phyloP scores from a whole-genome alignment of 2,329 filamentous ascomycete species.

The Neoarthrinium moseri region DNA sequence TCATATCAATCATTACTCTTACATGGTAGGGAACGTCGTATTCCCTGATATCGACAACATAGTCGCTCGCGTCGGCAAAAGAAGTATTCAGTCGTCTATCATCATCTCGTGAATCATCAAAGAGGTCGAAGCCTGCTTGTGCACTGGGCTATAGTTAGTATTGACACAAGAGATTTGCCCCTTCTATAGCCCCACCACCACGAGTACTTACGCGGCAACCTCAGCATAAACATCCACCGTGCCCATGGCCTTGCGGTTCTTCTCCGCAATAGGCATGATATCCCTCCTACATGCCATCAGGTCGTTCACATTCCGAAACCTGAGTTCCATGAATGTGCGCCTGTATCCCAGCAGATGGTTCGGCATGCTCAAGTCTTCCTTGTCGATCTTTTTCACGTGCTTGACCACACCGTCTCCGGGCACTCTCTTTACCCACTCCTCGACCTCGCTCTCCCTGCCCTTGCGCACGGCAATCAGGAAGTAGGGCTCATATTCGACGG shows the following conservation, averaged over 20 bases:
- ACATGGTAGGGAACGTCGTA: conserved; percentile 99
- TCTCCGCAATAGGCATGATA: conserved; percentile 88
- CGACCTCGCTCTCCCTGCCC: conserved; percentile 86
- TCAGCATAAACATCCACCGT: conserved; percentile 98
- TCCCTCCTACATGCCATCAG: conserved; percentile 80
- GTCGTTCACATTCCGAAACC: conserved; percentile 84
- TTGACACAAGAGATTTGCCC: too few species aligned
- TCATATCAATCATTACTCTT: conserved; percentile 93
- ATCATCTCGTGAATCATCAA: conserved; percentile 82
- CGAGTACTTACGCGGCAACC: conserved; percentile 72
- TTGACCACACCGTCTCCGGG: conserved; percentile 80
- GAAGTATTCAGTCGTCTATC: conserved; percentile 74
- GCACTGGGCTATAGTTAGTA: conserved; percentile 23
- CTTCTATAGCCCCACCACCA: too few species aligned
- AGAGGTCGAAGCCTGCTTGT: conserved; percentile 72
- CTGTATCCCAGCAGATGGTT: conserved; percentile 93
- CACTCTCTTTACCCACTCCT: conserved; percentile 87
- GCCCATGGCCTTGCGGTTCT: conserved; percentile 93
- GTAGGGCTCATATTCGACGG: conserved; percentile 94
- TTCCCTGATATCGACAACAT: conserved; percentile 96
- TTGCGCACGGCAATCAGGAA: conserved; percentile 89
- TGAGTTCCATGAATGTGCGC: conserved; percentile 82
- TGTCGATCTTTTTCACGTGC: conserved; percentile 72
- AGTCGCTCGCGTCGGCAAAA: conserved; percentile 90
- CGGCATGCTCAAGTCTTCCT: conserved; percentile 91